phyloP scores from a whole-genome alignment of 2,329 filamentous ascomycete species.

The Piedraia hortae region DNA sequence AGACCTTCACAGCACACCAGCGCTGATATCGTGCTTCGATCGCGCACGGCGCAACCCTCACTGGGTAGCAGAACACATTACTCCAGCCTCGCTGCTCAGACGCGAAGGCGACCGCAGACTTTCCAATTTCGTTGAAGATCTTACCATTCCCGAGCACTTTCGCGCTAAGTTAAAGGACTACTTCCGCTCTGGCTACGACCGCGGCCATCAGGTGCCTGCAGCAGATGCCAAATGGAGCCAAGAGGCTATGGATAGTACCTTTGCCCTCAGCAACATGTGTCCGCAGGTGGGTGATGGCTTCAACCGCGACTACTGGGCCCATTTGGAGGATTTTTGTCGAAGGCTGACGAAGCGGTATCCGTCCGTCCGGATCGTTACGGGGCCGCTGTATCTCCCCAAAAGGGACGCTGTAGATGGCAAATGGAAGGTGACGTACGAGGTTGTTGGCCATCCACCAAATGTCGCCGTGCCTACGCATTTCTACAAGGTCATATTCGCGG shows the following conservation, averaged over 20 bases:
- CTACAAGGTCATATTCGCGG: constrained; percentile 95
- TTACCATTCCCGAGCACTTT: constrained; percentile 54
- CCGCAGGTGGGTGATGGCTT: constrained; percentile 95
- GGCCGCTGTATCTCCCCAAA: constrained; percentile 75
- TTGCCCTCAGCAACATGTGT: constrained; percentile 86
- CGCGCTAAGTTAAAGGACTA: constrained; percentile 81
- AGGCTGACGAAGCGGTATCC: constrained; percentile 57
- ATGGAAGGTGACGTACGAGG: constrained; percentile 86
- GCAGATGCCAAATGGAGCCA: constrained; percentile 94
- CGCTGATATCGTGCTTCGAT: constrained; percentile 70
- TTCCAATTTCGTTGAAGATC: constrained; percentile 61
- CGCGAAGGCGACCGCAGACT: constrained; percentile 61
- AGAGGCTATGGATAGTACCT: constrained; percentile 80
- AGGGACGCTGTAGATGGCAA: constrained; percentile 61
- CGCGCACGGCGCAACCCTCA: constrained; percentile 70
- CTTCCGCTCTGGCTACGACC: constrained; percentile 78
- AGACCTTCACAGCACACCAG: constrained; percentile 50
- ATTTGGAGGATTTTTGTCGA: constrained; percentile 92
- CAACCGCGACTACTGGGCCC: constrained; percentile 97
- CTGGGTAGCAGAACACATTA: constrained; percentile 90
- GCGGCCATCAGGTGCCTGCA: constrained; percentile 88
- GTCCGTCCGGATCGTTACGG: constrained; percentile 71
- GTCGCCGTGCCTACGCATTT: constrained; percentile 95
- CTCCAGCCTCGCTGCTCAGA: constrained; percentile 47
- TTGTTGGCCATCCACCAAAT: constrained; percentile 78